Conservation (phyloP, 2,329 filamentous ascomycete species). For the Colletotrichum cordylinicola region DNA sequence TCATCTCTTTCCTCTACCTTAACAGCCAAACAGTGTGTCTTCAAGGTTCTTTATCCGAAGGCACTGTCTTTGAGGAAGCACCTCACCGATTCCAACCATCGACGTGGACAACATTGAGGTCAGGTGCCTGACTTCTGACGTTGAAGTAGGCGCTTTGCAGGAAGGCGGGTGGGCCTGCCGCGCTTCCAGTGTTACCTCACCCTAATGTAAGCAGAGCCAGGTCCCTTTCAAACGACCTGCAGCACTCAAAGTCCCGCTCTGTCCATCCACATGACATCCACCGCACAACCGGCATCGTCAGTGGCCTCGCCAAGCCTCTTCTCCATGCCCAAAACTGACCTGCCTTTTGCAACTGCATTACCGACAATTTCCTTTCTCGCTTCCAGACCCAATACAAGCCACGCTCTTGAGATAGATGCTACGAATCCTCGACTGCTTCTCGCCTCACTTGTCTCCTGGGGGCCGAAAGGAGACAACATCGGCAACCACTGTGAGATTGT, state of each 20-base stretch:
- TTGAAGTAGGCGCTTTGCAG: background rate
- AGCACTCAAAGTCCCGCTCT: background rate
- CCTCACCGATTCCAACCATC: background rate
- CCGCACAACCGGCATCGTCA: background rate
- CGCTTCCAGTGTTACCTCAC: background rate
- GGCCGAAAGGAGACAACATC: slow-evolving; percentile 7
- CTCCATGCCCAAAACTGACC: background rate
- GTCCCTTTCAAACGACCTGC: background rate
- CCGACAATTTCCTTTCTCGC: background rate
- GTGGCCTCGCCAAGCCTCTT: background rate
- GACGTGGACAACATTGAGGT: background rate
- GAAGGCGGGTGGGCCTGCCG: background rate
- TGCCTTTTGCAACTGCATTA: background rate
- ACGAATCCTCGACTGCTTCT: background rate
- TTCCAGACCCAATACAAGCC: background rate
- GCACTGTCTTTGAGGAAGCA: background rate
- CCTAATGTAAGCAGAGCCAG: background rate
- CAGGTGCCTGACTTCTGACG: background rate
- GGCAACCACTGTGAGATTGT: background rate
- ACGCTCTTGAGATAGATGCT: background rate
- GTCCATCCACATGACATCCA: background rate
- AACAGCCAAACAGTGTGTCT: background rate
- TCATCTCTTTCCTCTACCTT: background rate
- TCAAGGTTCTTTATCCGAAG: background rate
- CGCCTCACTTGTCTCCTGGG: background rate